Percentiles rank a stretch among this genome's conserved stretches.
phyloP scores from a whole-genome alignment of 768 basidiomycete species.

The Lentinula boryana region DNA sequence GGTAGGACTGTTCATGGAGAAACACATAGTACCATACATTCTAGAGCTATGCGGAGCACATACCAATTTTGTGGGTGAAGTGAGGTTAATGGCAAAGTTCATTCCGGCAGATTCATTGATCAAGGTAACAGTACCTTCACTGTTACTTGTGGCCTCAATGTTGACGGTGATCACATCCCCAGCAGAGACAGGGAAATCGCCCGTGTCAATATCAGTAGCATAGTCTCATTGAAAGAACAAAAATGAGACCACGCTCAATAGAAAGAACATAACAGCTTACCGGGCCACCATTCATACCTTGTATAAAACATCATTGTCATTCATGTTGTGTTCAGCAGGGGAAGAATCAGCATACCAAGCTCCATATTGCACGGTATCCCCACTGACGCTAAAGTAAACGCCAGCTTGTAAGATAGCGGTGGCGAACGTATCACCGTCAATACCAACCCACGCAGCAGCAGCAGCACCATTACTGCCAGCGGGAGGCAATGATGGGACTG shows the following conservation, averaged over 20 bases:
- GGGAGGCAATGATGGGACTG: conserved; percentile 14
- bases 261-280: not conserved
- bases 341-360: conserved; percentile 9
- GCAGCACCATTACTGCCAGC: conserved; percentile 6
- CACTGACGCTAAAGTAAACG: conserved; percentile 19
- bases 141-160: not conserved
- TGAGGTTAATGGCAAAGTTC: not conserved
- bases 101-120: not conserved
- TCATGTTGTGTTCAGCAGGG: not conserved
- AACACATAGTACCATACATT: not conserved
- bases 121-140: not conserved
- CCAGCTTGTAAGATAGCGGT: conserved; percentile 25
- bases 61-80: not conserved
- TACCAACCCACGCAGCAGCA: conserved; percentile 24
- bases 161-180: not conserved
- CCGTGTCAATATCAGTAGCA: not conserved
- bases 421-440: conserved; percentile 24
- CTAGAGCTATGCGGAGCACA: conserved; percentile 4
- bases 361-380: conserved; percentile 13
- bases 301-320: conserved; percentile 9
- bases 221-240: not conserved
- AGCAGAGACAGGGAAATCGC: not conserved
- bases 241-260: not conserved
- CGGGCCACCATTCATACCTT: conserved; percentile 11
- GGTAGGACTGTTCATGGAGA: conserved; percentile 18